A percentile compares a stretch with the other conserved stretches of the same genome.
Evolutionary conservation across 2,329 filamentous ascomycete species (phyloP).

Genomic region (Thelonectria blattea): DNA sequence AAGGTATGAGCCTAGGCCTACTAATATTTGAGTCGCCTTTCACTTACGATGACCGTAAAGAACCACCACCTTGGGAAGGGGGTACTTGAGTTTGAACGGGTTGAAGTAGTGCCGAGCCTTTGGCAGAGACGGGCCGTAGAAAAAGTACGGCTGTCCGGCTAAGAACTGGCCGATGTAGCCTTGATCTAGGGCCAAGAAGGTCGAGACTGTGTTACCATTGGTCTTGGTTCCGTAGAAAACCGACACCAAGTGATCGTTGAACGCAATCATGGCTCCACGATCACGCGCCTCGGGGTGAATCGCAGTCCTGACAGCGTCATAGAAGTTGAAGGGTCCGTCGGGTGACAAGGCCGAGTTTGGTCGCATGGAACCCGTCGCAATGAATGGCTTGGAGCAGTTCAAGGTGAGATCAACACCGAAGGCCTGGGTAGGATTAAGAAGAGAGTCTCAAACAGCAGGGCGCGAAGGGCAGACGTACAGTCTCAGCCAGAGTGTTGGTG

Average conservation of each 20-base stretch:
- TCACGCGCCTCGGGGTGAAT: constrained; percentile 1
- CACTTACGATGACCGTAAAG: constrained; percentile 6
- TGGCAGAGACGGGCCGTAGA: not conserved
- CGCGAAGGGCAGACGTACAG: not conserved
- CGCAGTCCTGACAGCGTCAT: not conserved
- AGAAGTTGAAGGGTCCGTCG: constrained; percentile 1
- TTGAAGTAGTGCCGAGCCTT: not conserved
- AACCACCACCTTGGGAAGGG: not conserved
- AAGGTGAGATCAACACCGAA: constrained; percentile 6
- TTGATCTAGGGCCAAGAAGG: not conserved
- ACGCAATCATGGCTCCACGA: constrained; percentile 2
- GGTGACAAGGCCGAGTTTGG: not conserved
- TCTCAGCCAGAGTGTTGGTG: constrained; percentile 6
- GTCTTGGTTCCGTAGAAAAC: constrained; percentile 2
- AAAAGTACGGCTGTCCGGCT: constrained; percentile 5
- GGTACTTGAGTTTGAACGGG: not conserved
- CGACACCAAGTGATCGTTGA: not conserved
- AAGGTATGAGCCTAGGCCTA: not conserved
- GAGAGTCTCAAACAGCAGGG: not conserved
- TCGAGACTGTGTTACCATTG: not conserved
- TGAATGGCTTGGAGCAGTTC: constrained; percentile 6
- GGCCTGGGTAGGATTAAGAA: not conserved
- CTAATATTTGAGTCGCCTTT: not conserved
- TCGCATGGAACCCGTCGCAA: constrained; percentile 3
- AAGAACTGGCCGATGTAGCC: constrained; percentile 1